phyloP scores from a whole-genome alignment of 495 filamentous ascomycete species.

The Beverwykella pulmonaria region DNA sequence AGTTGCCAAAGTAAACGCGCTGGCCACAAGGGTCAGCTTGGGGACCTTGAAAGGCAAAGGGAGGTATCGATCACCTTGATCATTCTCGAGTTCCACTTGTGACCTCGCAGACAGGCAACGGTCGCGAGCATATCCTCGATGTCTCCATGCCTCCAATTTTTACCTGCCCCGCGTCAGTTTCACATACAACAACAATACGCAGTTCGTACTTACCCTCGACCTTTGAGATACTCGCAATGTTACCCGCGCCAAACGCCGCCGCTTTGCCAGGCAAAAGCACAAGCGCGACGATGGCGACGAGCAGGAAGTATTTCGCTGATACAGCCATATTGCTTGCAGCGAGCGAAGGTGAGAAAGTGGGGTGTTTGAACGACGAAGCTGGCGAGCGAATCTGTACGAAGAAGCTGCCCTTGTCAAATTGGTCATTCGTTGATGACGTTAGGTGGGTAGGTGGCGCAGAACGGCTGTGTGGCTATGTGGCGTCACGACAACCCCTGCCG shows the following conservation, averaged over 20 bases:
- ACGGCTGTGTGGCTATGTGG: background rate
- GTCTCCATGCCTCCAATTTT: slow-evolving; percentile 93
- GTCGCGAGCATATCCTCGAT: slow-evolving; percentile 94
- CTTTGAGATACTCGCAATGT: slow-evolving; percentile 90
- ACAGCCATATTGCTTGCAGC: slow-evolving; percentile 22
- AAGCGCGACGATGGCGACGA: slow-evolving; percentile 46
- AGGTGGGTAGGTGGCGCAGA: slow-evolving; percentile 3
- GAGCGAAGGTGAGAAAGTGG: slow-evolving; percentile 9
- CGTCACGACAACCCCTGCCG: background rate
- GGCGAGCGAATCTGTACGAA: slow-evolving; percentile 1
- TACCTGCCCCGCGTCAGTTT: slow-evolving; percentile 21
- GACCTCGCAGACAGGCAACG: slow-evolving; percentile 80
- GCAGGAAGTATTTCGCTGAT: slow-evolving; percentile 33
- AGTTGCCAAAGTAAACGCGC: slow-evolving; percentile 85
- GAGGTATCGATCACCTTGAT: slow-evolving; percentile 55
- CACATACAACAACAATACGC: too few species aligned
- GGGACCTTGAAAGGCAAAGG: background rate
- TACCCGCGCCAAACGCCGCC: slow-evolving; percentile 89
- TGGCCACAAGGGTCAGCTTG: slow-evolving; percentile 8
- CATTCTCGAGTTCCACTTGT: slow-evolving; percentile 93
- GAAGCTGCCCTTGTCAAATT: slow-evolving; percentile 1
- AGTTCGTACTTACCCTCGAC: slow-evolving; percentile 66
- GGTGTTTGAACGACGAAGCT: background rate
- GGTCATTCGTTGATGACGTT: slow-evolving; percentile 18
- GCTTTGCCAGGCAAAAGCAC: slow-evolving; percentile 65